phyloP scores from a whole-genome alignment of 768 basidiomycete species.

The Amanita phalloides region DNA sequence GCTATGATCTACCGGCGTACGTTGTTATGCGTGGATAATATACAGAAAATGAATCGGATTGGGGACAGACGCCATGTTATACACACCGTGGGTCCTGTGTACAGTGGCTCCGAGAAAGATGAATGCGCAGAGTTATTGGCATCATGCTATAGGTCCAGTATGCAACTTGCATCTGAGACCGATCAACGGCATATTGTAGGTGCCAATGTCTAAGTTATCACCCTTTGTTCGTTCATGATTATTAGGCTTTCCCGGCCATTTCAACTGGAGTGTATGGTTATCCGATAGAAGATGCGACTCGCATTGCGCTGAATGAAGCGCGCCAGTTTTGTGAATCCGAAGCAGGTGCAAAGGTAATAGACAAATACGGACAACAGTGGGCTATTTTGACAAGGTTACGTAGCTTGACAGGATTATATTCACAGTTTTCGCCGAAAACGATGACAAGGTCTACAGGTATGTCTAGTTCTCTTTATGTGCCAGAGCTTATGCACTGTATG shows the following conservation, averaged over 20 bases:
- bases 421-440: conserved; percentile 59
- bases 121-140: conserved; percentile 42
- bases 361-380: too few relatives aligned
- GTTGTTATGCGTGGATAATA: conserved; percentile 15
- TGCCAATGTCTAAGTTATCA: conserved; percentile 4
- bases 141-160: conserved; percentile 58
- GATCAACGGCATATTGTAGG: conserved; percentile 55
- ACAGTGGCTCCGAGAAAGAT: conserved; percentile 28
- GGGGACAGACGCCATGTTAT: conserved; percentile 55
- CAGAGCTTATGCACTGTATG: not conserved
- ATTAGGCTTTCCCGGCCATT: conserved; percentile 70
- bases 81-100: conserved; percentile 76
- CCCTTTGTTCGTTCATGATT: not conserved
- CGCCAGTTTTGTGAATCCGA: conserved; percentile 48
- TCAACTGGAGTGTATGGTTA: conserved; percentile 77
- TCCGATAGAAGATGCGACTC: conserved; percentile 63
- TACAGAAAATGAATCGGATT: not conserved
- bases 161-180: conserved; percentile 51
- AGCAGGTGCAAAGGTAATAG: conserved; percentile 31
- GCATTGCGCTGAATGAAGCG: conserved; percentile 51
- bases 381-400: not conserved
- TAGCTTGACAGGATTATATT: conserved; percentile 69
- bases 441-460: conserved; percentile 57
- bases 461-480: conserved; percentile 13
- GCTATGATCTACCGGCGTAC: conserved; percentile 69